A percentile compares a stretch with the other conserved stretches of the same genome.
These are phyloP conservation scores for Trametes hirsuta DNA, from an alignment of 1,284 basidiomycete genomes.

Conservation along the genomic window DNA sequence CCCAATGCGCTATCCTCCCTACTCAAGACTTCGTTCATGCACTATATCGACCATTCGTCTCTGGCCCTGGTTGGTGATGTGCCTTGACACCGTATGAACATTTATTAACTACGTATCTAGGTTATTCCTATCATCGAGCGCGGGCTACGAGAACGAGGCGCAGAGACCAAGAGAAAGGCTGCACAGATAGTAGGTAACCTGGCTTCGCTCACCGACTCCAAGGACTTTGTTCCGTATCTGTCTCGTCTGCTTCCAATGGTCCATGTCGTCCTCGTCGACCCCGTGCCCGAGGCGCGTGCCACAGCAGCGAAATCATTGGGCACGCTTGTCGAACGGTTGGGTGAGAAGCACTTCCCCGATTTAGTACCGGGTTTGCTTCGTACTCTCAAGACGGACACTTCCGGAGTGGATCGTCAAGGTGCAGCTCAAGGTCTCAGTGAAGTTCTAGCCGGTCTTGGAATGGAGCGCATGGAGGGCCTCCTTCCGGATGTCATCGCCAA, in stretches of 20 bases:
- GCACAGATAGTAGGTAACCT: slow-evolving; percentile 98
- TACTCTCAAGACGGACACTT: slow-evolving; percentile 92
- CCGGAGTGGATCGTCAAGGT: slow-evolving; percentile 96
- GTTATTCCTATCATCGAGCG: slow-evolving; percentile 96
- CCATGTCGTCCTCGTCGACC: slow-evolving; percentile 91
- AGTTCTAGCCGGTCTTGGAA: slow-evolving; percentile 93
- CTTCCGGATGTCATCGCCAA: slow-evolving; percentile 94
- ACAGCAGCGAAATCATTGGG: slow-evolving; percentile 98
- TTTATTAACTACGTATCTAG: slow-evolving; percentile 42
- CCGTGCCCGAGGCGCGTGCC: slow-evolving; percentile 95
- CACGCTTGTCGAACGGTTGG: slow-evolving; percentile 93
- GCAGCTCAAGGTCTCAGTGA: slow-evolving; percentile 98
- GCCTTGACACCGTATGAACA: slow-evolving; percentile 1
- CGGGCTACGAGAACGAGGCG: slow-evolving; percentile 89
- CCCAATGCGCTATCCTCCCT: slow-evolving; percentile 82
- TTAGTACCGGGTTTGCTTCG: slow-evolving; percentile 90
- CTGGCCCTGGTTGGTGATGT: slow-evolving; percentile 77
- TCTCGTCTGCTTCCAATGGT: slow-evolving; percentile 88
- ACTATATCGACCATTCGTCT: slow-evolving; percentile 98
- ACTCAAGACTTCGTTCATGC: slow-evolving; percentile 95
- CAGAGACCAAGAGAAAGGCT: slow-evolving; percentile 94
- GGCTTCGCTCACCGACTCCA: slow-evolving; percentile 91
- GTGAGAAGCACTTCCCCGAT: slow-evolving; percentile 95
- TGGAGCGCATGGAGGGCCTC: slow-evolving; percentile 95
- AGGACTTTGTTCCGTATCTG: slow-evolving; percentile 97